Evolutionary conservation across 805 yeast species (phyloP).

Genomic region (Suhomyces prunicola): DNA sequence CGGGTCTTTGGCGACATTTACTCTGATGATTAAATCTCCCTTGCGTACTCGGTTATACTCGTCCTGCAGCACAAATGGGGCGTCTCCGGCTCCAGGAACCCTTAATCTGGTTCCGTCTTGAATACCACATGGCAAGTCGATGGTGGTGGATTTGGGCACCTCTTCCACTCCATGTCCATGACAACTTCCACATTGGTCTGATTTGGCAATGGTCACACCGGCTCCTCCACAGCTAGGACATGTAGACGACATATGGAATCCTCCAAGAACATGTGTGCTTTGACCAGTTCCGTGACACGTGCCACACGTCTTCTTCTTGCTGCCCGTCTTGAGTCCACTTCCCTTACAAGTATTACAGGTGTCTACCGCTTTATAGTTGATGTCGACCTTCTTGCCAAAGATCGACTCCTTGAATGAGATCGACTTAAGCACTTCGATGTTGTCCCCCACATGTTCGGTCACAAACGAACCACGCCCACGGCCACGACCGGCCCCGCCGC

Average conservation of each 20-base stretch:
- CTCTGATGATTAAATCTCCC: constrained; percentile 86
- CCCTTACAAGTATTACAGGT: constrained; percentile 81
- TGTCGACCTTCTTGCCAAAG: constrained; percentile 65
- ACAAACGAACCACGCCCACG: constrained; percentile 48
- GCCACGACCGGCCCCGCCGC: constrained; percentile 38
- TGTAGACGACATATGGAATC: constrained; percentile 95
- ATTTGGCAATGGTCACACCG: constrained; percentile 70
- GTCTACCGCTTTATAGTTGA: constrained; percentile 71
- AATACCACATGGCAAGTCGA: constrained; percentile 87
- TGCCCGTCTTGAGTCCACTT: constrained; percentile 76
- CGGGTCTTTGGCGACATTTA: constrained; percentile 73
- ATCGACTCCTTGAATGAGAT: constrained; percentile 84
- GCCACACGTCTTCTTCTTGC: constrained; percentile 72
- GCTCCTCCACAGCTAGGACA: constrained; percentile 85
- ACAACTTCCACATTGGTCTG: constrained; percentile 74
- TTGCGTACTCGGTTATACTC: constrained; percentile 64
- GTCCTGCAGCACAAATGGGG: constrained; percentile 73
- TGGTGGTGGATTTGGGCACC: constrained; percentile 63
- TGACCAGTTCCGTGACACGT: constrained; percentile 94
- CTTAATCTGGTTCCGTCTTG: constrained; percentile 82
- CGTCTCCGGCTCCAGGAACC: constrained; percentile 85
- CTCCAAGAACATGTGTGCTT: constrained; percentile 81
- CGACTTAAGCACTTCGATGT: constrained; percentile 73
- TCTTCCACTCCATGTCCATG: constrained; percentile 86
- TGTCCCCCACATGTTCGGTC: constrained; percentile 84